Evolutionary conservation across 192 early-diverging fungal species (phyloP).

Genomic region (Backusella parvicylindrica): DNA sequence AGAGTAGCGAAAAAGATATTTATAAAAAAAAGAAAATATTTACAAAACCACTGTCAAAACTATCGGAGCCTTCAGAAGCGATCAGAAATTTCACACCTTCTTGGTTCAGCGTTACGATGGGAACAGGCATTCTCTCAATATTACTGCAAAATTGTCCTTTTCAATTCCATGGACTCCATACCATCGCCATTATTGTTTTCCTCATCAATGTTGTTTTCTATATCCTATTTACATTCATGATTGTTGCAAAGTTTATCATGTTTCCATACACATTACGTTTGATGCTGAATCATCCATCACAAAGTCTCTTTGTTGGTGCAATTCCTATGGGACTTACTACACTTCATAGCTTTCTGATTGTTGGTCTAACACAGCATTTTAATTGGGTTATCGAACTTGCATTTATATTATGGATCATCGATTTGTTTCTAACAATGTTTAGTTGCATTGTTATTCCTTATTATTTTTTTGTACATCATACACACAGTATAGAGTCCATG

Average conservation of each 20-base stretch:
- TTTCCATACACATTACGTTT: slow-evolving; percentile 42
- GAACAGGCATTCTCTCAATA: slow-evolving; percentile 42
- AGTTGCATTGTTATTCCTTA: slow-evolving; percentile 40
- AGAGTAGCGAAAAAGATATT: not conserved
- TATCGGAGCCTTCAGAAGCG: not conserved
- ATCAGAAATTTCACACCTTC: slow-evolving; percentile 47
- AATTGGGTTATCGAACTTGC: slow-evolving; percentile 39
- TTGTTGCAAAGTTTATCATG: slow-evolving; percentile 24
- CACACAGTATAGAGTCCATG: slow-evolving; percentile 37
- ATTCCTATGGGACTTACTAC: slow-evolving; percentile 51
- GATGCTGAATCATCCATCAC: slow-evolving; percentile 41
- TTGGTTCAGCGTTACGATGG: slow-evolving; percentile 51
- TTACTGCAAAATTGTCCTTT: slow-evolving; percentile 42
- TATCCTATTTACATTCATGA: slow-evolving; percentile 26
- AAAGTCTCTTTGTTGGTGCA: slow-evolving; percentile 45
- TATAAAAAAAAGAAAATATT: not conserved
- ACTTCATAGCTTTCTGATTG: slow-evolving; percentile 27
- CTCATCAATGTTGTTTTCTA: slow-evolving; percentile 39
- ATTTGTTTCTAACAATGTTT: slow-evolving; percentile 34
- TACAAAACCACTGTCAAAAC: not conserved
- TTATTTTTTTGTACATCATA: slow-evolving; percentile 38
- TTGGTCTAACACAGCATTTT: slow-evolving; percentile 23
- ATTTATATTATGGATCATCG: slow-evolving; percentile 42
- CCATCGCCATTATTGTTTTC: slow-evolving; percentile 40
- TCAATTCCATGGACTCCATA: slow-evolving; percentile 31